Evolutionary conservation across 305 asterid species (phyloP), one percentile per base, ranked within the genome.

Genomic region (Plantago lanceolata): DNA sequence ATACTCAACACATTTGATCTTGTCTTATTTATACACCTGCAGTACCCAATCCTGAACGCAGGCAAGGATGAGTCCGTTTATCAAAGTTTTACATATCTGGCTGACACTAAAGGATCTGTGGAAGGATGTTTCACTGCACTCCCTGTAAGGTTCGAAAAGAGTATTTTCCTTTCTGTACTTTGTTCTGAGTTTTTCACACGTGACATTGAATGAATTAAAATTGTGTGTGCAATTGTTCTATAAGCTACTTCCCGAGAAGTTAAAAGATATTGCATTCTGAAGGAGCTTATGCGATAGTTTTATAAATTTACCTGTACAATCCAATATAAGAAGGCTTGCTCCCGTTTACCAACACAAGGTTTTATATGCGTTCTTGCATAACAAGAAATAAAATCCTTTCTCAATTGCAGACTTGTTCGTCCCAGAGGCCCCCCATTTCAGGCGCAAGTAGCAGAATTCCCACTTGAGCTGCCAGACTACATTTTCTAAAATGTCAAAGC

Each of bases 101-200:
- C 70, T 19, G 65, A 82, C 64, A 50, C 83, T 57, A 49, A 29
- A 26, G 98, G 98, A 68, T 89, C 94, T 16, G 68, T 89, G 33
- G 95, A 89, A 78, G 98, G 98, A 52, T 74, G 72, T 63, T 87
- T 89, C 74, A 93, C 94, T 69, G 89, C 82, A 73, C 84, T 93
- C 56, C 97, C 98, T 50, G 98, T 97, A 76, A 84, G 96, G 98
- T 92, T 85, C 44, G 45, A 37, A n/a, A 20, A 24, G 28, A 31
- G 28, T 62, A 44, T 48, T 55, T 49, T 3, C 37, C 24, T 20
- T 44, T 35, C 19, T 28, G 13, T 17, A 56, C 3, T 45, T 7
- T 47, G 20, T 5, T 66, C 49, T 21, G 54, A 43, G 54, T 8
- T 48, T 28, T 45, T 59, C 26, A 24, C 31, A 18, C 21, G 19